Evolutionary conservation across 2,329 filamentous ascomycete species (phyloP), one percentile per base, ranked within the genome.

Genomic region (Lecanosticta acicola): DNA sequence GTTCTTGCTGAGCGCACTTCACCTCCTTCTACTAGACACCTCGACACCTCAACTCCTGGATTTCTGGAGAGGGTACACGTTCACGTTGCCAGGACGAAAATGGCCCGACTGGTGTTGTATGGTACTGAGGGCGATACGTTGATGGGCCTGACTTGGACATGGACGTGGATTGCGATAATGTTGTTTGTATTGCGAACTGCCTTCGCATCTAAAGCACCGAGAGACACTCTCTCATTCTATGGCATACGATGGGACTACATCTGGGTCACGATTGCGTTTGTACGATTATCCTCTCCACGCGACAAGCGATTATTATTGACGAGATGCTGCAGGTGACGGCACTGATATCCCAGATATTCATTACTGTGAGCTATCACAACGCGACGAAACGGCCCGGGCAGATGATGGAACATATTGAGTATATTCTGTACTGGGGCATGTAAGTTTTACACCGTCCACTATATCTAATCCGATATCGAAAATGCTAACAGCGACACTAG

Each of bases 91-190:
- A 29, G 11, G 11, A 7, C 24, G 11, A 11, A 29, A 5, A 29
- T 29, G 24, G 24, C 24, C 5, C 7, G 24, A 29, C 24, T 29
- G 7, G 24, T 50, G n/a, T 24, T 41, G 17, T 45, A 52, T 33
- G 46, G 49, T 29, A 20, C 37, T 8, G 41, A 41, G 19, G 48
- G 44, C 13, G 21, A 38, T 11, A 14, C 24, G 10, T 20, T 53
- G 10, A 42, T 51, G n/a, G 42, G 35, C 16, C 35, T 53, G 3
- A 53, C 48, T 10, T 53, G 51, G 51, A 44, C 48, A 3, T 53
- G 51, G 51, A 16, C 33, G 17, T 26, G 19, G 17, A 41, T 53
- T 14, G 51, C 39, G 13, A 41, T 42, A 9, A 35, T 46, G 18
- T 38, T 51, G 21, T 51, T 45, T 16, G 14, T 41, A 5, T 19